phyloP scores from a whole-genome alignment of 140 eudicot genomes.

The Flaveria floridana region DNA sequence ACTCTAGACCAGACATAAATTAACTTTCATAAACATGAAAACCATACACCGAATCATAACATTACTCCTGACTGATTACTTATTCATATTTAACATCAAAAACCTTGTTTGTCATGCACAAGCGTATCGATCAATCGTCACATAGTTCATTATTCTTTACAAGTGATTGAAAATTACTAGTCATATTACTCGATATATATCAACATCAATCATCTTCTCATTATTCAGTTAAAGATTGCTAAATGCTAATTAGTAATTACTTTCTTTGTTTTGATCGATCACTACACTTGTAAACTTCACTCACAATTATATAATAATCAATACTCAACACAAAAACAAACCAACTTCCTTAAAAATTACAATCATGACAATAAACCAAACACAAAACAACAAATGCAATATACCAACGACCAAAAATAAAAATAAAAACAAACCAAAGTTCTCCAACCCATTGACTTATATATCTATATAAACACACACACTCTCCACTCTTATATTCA shows the following conservation, averaged over 20 bases:
- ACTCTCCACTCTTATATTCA: background rate
- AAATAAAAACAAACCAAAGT: background rate
- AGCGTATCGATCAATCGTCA: too few relatives aligned
- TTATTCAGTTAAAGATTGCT: background rate
- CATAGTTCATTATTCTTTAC: too few relatives aligned
- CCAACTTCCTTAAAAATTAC: background rate
- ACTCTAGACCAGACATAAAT: too few relatives aligned
- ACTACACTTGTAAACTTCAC: slow-evolving; percentile 6
- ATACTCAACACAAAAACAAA: background rate
- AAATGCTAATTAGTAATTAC: background rate
- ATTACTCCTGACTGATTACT: too few relatives aligned
- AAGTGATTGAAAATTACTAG: too few relatives aligned
- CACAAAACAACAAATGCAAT: slow-evolving; percentile 33
- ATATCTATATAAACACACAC: slow-evolving; percentile 18
- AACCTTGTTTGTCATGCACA: too few relatives aligned
- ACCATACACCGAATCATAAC: too few relatives aligned
- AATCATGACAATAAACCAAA: slow-evolving; percentile 5
- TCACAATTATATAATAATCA: background rate
- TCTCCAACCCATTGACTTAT: background rate
- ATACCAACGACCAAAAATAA: background rate
- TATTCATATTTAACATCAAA: too few relatives aligned
- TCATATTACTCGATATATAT: too few relatives aligned
- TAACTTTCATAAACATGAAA: too few relatives aligned
- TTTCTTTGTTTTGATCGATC: background rate
- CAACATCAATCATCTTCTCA: background rate